These are phyloP conservation scores for Suhomyces prunicola DNA, from an alignment of 805 yeast genomes.

Conservation along the genomic window DNA sequence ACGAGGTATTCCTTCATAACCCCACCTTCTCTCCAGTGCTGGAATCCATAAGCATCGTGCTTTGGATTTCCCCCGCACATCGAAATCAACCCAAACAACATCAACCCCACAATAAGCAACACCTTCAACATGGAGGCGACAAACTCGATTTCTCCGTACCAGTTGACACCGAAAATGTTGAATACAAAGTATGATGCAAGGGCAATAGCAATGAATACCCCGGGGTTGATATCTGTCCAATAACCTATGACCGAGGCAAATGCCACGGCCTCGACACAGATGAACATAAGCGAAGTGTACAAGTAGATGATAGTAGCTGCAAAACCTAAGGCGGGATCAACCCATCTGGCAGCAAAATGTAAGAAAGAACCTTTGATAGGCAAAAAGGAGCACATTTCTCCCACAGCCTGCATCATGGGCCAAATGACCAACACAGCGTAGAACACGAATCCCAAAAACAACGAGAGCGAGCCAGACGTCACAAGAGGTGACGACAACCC, in stretches of 20 bases:
- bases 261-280: conserved; percentile 33
- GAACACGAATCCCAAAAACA: conserved; percentile 29
- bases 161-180: conserved; percentile 44
- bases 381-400: conserved; percentile 36
- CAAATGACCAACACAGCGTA: conserved; percentile 31
- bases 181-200: conserved; percentile 26
- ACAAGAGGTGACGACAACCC: conserved; percentile 30
- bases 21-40: conserved; percentile 35
- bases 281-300: conserved; percentile 32
- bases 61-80: conserved; percentile 40
- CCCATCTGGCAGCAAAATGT: conserved; percentile 33
- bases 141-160: conserved; percentile 56
- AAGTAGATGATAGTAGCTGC: conserved; percentile 32
- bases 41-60: conserved; percentile 33
- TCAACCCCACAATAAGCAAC: conserved; percentile 35
- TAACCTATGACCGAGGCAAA: conserved; percentile 27
- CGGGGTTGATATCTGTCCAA: conserved; percentile 33
- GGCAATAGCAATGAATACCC: conserved; percentile 28
- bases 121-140: conserved; percentile 42
- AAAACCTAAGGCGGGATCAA: conserved; percentile 37
- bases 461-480: conserved; percentile 32
- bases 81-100: conserved; percentile 33
- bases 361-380: conserved; percentile 36
- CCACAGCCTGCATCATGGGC: conserved; percentile 37
- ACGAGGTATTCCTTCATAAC: conserved; percentile 25